phyloP scores from a whole-genome alignment of 345 rosid genomes.

The Sisymbrium irio region DNA sequence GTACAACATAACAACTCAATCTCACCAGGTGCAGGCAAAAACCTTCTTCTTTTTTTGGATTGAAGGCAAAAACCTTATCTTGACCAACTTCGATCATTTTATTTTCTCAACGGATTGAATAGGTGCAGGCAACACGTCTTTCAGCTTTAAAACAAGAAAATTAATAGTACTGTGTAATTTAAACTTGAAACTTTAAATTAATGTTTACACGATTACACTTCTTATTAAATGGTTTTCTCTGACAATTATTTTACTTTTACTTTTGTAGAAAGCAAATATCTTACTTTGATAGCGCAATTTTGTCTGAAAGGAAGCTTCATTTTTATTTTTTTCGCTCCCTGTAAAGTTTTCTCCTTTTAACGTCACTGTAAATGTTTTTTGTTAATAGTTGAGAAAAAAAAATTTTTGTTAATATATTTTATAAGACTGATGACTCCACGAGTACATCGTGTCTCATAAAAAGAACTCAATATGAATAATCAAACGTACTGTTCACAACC shows the following conservation, averaged over 20 bases:
- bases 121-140: too few relatives aligned
- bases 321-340: neutral
- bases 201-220: neutral
- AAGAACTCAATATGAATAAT: neutral
- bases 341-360: conserved; percentile 21
- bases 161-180: neutral
- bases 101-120: neutral
- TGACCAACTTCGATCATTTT: neutral
- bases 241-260: neutral
- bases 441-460: neutral
- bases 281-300: neutral
- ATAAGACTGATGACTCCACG: conserved; percentile 1
- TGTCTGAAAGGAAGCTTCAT: conserved; percentile 18
- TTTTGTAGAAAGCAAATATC: conserved; percentile 8
- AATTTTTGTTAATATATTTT: neutral
- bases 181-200: neutral
- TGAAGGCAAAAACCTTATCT: neutral
- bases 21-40: neutral
- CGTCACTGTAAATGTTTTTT: neutral
- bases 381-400: too few relatives aligned
- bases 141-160: neutral
- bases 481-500: neutral
- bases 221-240: too few relatives aligned
- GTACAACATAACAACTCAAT: neutral
- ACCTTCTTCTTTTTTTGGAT: too few relatives aligned